Conservation (phyloP, 495 filamentous ascomycete genomes). For the Penicillium desertorum region DNA sequence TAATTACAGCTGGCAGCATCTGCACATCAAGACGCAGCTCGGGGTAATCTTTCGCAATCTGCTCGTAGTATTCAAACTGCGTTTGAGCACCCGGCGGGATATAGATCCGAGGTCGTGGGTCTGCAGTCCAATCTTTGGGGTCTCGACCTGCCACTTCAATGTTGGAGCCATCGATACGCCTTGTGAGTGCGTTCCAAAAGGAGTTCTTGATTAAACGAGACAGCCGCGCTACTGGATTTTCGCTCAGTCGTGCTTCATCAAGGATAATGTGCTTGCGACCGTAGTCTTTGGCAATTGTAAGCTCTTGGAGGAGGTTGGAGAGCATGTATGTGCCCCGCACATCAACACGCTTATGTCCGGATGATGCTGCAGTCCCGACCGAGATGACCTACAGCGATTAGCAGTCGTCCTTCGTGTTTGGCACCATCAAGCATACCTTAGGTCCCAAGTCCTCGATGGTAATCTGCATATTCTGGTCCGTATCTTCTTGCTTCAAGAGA, state of each 20-base stretch:
- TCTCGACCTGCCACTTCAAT: constrained; percentile 83
- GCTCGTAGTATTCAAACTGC: constrained; percentile 83
- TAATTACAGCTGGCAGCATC: constrained; percentile 67
- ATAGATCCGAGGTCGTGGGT: constrained; percentile 90
- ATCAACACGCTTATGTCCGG: constrained; percentile 78
- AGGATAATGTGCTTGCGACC: constrained; percentile 82
- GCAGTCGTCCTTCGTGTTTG: not conserved
- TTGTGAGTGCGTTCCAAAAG: constrained; percentile 88
- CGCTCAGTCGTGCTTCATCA: constrained; percentile 81
- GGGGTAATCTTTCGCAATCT: constrained; percentile 70
- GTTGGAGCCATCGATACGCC: constrained; percentile 82
- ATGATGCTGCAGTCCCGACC: constrained; percentile 81
- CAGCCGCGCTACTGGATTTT: constrained; percentile 87
- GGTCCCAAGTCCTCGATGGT: constrained; percentile 94
- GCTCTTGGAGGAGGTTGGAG: constrained; percentile 90
- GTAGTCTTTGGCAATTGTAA: constrained; percentile 83
- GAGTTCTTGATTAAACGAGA: constrained; percentile 78
- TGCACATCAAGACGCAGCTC: constrained; percentile 85
- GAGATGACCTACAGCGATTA: constrained; percentile 59
- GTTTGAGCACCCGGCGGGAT: constrained; percentile 80
- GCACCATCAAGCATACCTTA: constrained; percentile 59
- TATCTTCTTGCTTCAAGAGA: constrained; percentile 79
- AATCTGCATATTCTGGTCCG: constrained; percentile 88
- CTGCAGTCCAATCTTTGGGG: constrained; percentile 85
- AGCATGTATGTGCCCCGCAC: constrained; percentile 94